Evolutionary conservation across 208 protist genomes (phyloP).

Genomic region (Porcisia deanei): DNA sequence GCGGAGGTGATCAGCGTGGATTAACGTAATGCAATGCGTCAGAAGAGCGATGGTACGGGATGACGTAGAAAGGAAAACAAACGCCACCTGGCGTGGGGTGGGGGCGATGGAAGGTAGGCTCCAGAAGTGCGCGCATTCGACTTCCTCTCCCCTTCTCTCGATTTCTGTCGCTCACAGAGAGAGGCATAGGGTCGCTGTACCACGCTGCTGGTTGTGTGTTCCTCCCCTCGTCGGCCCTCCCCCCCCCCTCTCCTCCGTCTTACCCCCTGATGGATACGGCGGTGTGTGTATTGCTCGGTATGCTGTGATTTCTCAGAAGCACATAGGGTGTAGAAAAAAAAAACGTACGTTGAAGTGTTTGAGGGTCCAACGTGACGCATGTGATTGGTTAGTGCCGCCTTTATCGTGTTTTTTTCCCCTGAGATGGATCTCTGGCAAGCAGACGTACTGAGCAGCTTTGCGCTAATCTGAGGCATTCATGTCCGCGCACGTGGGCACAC

Average conservation of each 20-base stretch:
- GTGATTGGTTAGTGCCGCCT: not conserved
- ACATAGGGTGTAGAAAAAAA: not conserved
- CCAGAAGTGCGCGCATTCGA: not conserved
- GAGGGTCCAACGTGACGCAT: not conserved
- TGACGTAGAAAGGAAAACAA: not conserved
- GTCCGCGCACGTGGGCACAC: not conserved
- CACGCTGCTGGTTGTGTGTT: not conserved
- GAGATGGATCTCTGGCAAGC: not conserved
- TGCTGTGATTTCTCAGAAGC: not conserved
- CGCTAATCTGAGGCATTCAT: not conserved
- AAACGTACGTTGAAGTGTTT: not conserved
- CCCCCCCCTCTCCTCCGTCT: not conserved
- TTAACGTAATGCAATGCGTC: not conserved
- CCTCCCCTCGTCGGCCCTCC: not conserved
- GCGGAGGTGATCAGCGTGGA: constrained; percentile 30
- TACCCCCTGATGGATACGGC: no score
- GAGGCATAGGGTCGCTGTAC: not conserved
- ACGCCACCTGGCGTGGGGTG: not conserved
- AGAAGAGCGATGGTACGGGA: not conserved
- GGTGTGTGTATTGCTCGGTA: not conserved
- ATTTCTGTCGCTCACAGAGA: not conserved
- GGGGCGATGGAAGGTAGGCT: not conserved
- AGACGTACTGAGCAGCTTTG: not conserved
- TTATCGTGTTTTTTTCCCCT: no score
- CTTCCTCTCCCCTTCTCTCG: not conserved